Conservation (phyloP, 345 rosid genomes). For the Capsella bursapastoris region DNA sequence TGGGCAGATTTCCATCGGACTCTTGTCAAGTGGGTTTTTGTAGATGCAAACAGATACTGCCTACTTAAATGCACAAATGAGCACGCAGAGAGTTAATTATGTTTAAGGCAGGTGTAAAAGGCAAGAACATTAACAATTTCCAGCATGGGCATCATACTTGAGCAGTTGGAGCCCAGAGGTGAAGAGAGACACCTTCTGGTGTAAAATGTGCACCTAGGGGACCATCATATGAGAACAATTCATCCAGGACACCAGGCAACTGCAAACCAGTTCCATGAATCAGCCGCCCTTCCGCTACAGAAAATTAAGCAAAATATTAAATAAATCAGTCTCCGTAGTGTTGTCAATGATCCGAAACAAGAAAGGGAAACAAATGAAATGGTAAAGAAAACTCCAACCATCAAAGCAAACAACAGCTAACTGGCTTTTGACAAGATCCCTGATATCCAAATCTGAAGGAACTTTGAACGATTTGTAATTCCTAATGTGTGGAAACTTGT, state of each 20-base stretch:
- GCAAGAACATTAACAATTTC: neutral
- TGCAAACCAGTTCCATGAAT: constrained; percentile 77
- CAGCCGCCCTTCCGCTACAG: constrained; percentile 65
- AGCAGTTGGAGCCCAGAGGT: constrained; percentile 95
- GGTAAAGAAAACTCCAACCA: constrained; percentile 49
- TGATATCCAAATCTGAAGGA: constrained; percentile 57
- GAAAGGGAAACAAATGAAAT: neutral
- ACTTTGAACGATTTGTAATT: constrained; percentile 66
- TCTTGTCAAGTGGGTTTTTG: constrained; percentile 50
- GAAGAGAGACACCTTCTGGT: constrained; percentile 58
- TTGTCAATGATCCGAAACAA: constrained; percentile 26
- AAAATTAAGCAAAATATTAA: constrained; percentile 8
- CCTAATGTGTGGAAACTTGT: constrained; percentile 83
- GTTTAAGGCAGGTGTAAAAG: neutral
- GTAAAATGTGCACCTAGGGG: constrained; percentile 83
- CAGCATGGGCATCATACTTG: constrained; percentile 55
- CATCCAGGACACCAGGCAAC: constrained; percentile 84
- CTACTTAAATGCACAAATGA: constrained; percentile 55
- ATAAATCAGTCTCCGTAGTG: constrained; percentile 8
- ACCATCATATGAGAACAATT: constrained; percentile 80
- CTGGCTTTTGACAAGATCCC: constrained; percentile 75
- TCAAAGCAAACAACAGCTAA: constrained; percentile 65
- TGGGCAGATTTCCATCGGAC: constrained; percentile 57
- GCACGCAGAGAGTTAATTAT: constrained; percentile 22
- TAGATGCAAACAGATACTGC: constrained; percentile 64